Conservation (phyloP, 2,329 filamentous ascomycete species). For the Aspergillus sp. region DNA sequence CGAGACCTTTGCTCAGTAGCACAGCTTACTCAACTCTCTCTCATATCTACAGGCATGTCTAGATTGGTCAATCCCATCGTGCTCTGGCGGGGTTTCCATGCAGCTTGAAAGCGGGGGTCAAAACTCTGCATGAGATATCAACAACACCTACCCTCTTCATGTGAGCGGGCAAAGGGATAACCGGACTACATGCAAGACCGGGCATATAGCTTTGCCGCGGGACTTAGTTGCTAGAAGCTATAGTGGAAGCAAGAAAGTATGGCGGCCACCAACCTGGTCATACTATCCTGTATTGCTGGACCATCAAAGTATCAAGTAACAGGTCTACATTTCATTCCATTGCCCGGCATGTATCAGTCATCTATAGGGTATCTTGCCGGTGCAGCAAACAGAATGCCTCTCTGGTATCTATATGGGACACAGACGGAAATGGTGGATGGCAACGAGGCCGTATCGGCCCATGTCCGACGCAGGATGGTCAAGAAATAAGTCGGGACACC, state of each 20-base stretch:
- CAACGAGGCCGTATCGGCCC: background rate
- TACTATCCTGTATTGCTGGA: too few relatives aligned
- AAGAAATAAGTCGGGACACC: background rate
- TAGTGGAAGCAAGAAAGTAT: background rate
- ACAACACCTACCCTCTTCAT: background rate
- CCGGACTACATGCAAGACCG: background rate
- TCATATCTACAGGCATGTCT: background rate
- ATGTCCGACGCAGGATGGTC: background rate
- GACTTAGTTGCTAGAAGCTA: background rate
- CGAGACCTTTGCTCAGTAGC: too few relatives aligned
- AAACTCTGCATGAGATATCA: background rate
- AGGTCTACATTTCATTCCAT: background rate
- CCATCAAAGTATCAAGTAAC: background rate
- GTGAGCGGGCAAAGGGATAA: background rate
- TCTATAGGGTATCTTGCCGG: constrained; percentile 17
- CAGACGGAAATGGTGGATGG: background rate
- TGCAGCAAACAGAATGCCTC: constrained; percentile 10
- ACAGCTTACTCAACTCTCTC: too few relatives aligned
- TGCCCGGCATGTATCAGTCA: constrained; percentile 4
- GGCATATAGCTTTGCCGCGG: background rate
- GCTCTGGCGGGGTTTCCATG: background rate
- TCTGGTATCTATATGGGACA: constrained; percentile 1
- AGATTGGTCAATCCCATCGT: background rate
- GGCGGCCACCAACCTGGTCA: too few relatives aligned
- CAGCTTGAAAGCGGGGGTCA: background rate